Evolutionary conservation across 768 basidiomycete species (phyloP).

Genomic region (Lentinula boryana): DNA sequence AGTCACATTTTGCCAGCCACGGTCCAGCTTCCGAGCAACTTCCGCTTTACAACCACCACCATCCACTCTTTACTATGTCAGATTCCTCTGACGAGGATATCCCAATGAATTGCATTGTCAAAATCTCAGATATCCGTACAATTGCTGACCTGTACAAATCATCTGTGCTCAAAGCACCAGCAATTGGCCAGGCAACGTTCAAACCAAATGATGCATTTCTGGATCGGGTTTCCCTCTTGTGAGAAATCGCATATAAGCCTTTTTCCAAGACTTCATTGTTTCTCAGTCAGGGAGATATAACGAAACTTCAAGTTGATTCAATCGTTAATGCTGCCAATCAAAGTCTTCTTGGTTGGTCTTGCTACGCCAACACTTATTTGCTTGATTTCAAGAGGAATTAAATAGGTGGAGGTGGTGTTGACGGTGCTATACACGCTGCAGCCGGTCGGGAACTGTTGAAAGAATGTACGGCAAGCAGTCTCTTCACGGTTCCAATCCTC

Average conservation of each 20-base stretch:
- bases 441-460: constrained; percentile 59
- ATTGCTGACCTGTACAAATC: constrained; percentile 47
- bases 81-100: background rate
- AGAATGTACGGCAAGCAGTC: constrained; percentile 51
- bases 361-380: background rate
- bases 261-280: constrained; percentile 1
- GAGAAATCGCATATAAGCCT: constrained; percentile 21
- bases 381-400: background rate
- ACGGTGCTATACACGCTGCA: constrained; percentile 76
- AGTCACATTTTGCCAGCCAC: background rate
- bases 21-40: background rate
- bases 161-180: constrained; percentile 28
- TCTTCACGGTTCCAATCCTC: background rate
- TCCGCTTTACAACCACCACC: background rate
- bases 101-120: constrained; percentile 13
- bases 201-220: constrained; percentile 28
- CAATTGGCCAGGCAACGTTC: background rate
- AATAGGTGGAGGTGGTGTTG: constrained; percentile 83
- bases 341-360: constrained; percentile 51
- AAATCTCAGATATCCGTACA: constrained; percentile 47
- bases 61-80: background rate
- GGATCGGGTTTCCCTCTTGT: constrained; percentile 66
- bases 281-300: constrained; percentile 74
- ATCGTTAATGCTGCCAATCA: constrained; percentile 84
- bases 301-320: constrained; percentile 58